Percentiles rank a stretch among this genome's conserved stretches.
phyloP scores from a whole-genome alignment of 345 rosid species.

The Chamaenerion angustifolium region DNA sequence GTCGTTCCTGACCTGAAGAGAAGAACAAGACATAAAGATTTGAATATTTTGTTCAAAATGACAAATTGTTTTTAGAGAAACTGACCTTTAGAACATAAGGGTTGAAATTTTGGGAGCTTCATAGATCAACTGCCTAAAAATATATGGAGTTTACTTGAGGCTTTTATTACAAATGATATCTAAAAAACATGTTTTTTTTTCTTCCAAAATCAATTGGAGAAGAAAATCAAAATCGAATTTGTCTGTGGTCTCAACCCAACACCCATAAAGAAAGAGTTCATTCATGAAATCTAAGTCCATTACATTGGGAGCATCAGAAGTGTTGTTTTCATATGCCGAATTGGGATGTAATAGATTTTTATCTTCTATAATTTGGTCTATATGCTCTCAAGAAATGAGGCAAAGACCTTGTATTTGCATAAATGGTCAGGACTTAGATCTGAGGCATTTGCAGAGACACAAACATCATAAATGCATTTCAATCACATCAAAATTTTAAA shows the following conservation, averaged over 20 bases:
- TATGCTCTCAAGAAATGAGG: no score
- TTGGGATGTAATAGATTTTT: slow-evolving; percentile 29
- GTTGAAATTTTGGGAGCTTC: slow-evolving; percentile 48
- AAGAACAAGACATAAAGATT: slow-evolving; percentile 2
- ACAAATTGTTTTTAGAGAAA: background rate
- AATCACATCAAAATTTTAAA: no score
- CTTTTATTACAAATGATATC: no score
- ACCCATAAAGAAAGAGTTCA: slow-evolving; percentile 65
- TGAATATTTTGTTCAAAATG: background rate
- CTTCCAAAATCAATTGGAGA: slow-evolving; percentile 22
- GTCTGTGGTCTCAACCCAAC: slow-evolving; percentile 63
- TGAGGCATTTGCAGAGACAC: no score
- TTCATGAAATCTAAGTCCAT: slow-evolving; percentile 84
- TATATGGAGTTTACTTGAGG: slow-evolving; percentile 1
- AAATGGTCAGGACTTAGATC: no score
- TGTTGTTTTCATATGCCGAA: slow-evolving; percentile 22
- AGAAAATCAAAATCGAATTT: slow-evolving; percentile 13
- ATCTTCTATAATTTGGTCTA: slow-evolving; percentile 20
- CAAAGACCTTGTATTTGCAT: no score
- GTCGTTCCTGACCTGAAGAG: slow-evolving; percentile 30
- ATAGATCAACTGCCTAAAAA: slow-evolving; percentile 68
- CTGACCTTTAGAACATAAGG: slow-evolving; percentile 35
- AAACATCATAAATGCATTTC: no score
- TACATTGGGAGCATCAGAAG: slow-evolving; percentile 18
- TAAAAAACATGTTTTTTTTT: no score